Evolutionary conservation across 2,329 filamentous ascomycete genomes (phyloP).

Genomic region (Emmonsia crescens): DNA sequence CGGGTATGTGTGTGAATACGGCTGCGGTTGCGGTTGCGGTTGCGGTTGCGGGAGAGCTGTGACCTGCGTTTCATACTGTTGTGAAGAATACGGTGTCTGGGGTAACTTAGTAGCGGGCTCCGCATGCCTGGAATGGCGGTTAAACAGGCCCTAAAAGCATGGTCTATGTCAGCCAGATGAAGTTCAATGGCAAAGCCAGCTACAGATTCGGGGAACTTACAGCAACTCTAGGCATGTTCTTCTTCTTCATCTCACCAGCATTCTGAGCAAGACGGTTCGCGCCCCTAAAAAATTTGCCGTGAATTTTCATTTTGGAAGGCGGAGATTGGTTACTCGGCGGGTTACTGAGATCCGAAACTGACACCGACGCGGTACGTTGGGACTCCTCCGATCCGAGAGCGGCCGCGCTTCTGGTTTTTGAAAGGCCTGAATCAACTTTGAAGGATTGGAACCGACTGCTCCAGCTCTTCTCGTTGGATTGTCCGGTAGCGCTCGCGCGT

Average conservation of each 20-base stretch:
- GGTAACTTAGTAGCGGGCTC: background rate
- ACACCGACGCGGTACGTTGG: background rate
- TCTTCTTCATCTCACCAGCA: background rate
- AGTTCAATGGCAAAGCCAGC: background rate
- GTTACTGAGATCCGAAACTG: background rate
- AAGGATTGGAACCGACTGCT: constrained; percentile 1
- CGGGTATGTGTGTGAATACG: background rate
- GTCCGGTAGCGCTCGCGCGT: background rate
- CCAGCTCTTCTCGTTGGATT: background rate
- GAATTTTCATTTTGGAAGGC: background rate
- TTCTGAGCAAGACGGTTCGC: background rate
- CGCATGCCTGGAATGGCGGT: background rate
- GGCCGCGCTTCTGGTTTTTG: background rate
- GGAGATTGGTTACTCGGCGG: background rate
- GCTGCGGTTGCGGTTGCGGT: background rate
- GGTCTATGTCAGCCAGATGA: background rate
- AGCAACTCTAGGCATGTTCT: background rate
- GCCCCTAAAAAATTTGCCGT: background rate
- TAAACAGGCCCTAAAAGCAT: background rate
- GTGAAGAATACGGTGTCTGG: constrained; percentile 8
- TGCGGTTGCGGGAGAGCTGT: background rate
- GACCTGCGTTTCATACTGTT: background rate
- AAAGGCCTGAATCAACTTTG: background rate
- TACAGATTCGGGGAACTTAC: background rate
- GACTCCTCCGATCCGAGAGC: background rate